Conservation (phyloP, 2,329 filamentous ascomycete genomes). For the Didymella pinodella region DNA sequence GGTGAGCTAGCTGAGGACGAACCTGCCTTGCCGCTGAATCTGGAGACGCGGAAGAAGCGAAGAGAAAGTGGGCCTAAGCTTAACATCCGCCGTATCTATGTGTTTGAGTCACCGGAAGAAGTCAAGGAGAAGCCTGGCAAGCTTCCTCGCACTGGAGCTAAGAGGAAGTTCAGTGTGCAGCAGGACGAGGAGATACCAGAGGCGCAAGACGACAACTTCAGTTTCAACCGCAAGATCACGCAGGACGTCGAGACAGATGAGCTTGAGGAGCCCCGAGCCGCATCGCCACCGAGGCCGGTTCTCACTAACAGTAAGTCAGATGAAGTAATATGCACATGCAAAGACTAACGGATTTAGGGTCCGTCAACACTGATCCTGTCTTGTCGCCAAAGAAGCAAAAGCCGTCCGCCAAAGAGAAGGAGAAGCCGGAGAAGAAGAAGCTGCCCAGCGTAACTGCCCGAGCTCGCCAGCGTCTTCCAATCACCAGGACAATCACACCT, state of each 20-base stretch:
- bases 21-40: constrained; percentile 53
- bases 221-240: constrained; percentile 54
- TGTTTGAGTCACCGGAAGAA: constrained; percentile 54
- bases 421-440: constrained; percentile 42
- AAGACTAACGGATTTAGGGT: constrained; percentile 52
- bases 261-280: constrained; percentile 27
- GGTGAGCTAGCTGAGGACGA: constrained; percentile 51
- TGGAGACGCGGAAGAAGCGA: constrained; percentile 62
- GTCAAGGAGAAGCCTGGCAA: constrained; percentile 38
- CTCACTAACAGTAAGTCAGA: constrained; percentile 54
- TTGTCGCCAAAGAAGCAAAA: constrained; percentile 54
- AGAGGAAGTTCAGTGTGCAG: constrained; percentile 65
- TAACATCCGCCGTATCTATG: constrained; percentile 52
- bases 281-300: constrained; percentile 45
- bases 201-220: constrained; percentile 53
- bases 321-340: constrained; percentile 18
- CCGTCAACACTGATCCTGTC: constrained; percentile 57
- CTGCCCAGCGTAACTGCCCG: constrained; percentile 32
- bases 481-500: constrained; percentile 34
- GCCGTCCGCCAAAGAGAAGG: constrained; percentile 34
- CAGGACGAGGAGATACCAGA: constrained; percentile 57
- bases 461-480: constrained; percentile 34
- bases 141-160: constrained; percentile 58
- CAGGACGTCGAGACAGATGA: constrained; percentile 31
- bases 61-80: constrained; percentile 60